phyloP scores from a whole-genome alignment of 2,329 filamentous ascomycete species.

The Penicillium janthinellum region DNA sequence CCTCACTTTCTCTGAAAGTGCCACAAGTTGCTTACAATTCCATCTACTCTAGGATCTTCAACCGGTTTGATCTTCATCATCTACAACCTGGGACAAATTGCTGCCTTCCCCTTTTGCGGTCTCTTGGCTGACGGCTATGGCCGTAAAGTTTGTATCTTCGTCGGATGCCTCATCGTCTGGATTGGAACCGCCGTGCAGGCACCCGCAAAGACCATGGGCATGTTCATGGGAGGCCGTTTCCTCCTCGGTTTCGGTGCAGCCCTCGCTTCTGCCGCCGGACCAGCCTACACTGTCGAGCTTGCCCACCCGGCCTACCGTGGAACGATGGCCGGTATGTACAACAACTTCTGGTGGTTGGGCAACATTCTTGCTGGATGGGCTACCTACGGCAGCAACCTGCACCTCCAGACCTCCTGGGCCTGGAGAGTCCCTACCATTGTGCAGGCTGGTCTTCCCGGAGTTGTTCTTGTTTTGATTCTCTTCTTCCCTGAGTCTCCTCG shows the following conservation, averaged over 20 bases:
- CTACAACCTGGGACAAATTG: conserved; percentile 2
- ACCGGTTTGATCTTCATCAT: conserved; percentile 5
- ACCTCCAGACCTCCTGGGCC: conserved; percentile 30
- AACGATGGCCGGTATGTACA: conserved; percentile 61
- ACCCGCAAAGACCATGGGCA: conserved; percentile 27
- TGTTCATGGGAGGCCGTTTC: conserved; percentile 60
- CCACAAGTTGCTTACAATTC: neutral
- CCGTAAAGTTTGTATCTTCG: conserved; percentile 3
- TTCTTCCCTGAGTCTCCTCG: conserved; percentile 65
- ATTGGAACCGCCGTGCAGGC: conserved; percentile 5
- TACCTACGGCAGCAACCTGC: conserved; percentile 5
- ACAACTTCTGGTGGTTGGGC: conserved; percentile 52
- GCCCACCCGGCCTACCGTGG: conserved; percentile 65
- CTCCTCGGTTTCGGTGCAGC: conserved; percentile 60
- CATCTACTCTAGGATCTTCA: neutral
- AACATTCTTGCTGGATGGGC: conserved; percentile 52
- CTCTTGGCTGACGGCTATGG: conserved; percentile 1
- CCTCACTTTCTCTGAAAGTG: neutral
- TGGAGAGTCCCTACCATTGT: conserved; percentile 19
- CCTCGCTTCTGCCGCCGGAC: conserved; percentile 61
- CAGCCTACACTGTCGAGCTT: conserved; percentile 65
- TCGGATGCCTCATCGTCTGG: conserved; percentile 1
- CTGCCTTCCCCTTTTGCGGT: neutral
- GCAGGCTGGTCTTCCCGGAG: conserved; percentile 10
- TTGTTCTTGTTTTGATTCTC: conserved; percentile 4